Base-by-base conservation (phyloP, 2,329 filamentous ascomycete genomes). In the Pyricularia sp. region DNA sequence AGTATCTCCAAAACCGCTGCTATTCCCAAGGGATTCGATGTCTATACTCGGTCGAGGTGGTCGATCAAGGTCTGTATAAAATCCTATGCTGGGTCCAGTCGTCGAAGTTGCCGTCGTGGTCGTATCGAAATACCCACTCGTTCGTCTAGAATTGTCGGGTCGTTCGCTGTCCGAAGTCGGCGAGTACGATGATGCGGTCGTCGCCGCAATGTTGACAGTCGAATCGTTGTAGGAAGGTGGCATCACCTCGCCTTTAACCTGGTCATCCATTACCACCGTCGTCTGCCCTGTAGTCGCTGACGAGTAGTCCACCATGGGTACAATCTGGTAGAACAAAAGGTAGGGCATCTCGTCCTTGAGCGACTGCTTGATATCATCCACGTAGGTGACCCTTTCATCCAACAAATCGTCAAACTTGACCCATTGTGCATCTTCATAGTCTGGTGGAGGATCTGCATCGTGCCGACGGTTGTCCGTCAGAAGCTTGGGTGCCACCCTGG, bases 241-340 rank as follows among this genome's bases (percentile, higher is more conserved):
- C 59, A 63, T 63, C 14, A 63, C 59, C 11, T 12, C 59, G 17
- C 42, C 17, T n/a, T 55, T 55, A 55, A 9, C 7, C 10, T 55
- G 42, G 17, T n/a, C 42, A 42, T 83, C 82, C 2, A 78, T 78
- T 36, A 82, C 80, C 1, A 83, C 81, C 1, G 79, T 82, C 64
- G 79, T 79, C 7, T 84, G 82, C 0, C 81, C 80, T 5, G 84
- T 84, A 14, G 81, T 79, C 1, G 80, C 76, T 1, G 83, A 81
- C 9, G 90, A 85, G 69, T 94, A 86, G 69, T 93, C 91, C 33
- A 92, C 87, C 74, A 96, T 93, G 0, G 94, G 94, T 33, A 96
- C 86, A 59, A 98, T 92, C 77, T 97, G 94, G 75, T 97, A 99
- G 78, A 98, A 98, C 0, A 99, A 83, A 7, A 98, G 85, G 77